Evolutionary conservation across 2,329 filamentous ascomycete genomes (phyloP).

Genomic region (Hymenoscyphus salicellus): DNA sequence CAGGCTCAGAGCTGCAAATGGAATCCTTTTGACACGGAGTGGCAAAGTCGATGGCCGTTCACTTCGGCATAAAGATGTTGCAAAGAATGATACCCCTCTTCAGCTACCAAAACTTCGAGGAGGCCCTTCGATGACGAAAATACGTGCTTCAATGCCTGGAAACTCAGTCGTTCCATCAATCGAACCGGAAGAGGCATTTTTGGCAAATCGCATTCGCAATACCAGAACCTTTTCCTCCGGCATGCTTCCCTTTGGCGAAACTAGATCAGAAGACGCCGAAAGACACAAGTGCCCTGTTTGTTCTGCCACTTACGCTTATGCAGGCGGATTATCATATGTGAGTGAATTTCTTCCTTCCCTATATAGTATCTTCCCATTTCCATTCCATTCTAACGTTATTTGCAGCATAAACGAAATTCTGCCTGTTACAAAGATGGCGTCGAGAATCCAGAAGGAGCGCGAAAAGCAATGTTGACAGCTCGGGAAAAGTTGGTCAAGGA

Average conservation of each 20-base stretch:
- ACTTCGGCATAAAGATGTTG: conserved; percentile 1
- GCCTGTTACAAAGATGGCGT: background rate
- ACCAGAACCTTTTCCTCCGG: background rate
- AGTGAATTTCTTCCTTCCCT: background rate
- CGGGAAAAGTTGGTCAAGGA: conserved; percentile 50
- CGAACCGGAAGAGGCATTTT: background rate
- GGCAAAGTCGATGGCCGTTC: conserved; percentile 18
- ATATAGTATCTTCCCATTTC: background rate
- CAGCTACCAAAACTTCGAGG: background rate
- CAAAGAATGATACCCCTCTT: background rate
- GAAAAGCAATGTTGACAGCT: conserved; percentile 31
- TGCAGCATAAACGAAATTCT: conserved; percentile 6
- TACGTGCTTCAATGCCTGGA: background rate
- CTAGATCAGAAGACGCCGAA: background rate
- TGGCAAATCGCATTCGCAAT: background rate
- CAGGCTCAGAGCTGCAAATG: conserved; percentile 8
- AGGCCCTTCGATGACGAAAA: background rate
- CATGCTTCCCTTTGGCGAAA: background rate
- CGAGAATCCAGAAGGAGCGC: background rate
- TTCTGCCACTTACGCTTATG: background rate
- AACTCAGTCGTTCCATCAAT: background rate
- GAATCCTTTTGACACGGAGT: conserved; percentile 6
- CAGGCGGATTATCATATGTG: background rate
- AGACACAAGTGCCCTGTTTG: background rate
- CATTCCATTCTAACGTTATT: background rate